phyloP scores from a whole-genome alignment of 2,329 filamentous ascomycete genomes.

The Diaporthe sp. region DNA sequence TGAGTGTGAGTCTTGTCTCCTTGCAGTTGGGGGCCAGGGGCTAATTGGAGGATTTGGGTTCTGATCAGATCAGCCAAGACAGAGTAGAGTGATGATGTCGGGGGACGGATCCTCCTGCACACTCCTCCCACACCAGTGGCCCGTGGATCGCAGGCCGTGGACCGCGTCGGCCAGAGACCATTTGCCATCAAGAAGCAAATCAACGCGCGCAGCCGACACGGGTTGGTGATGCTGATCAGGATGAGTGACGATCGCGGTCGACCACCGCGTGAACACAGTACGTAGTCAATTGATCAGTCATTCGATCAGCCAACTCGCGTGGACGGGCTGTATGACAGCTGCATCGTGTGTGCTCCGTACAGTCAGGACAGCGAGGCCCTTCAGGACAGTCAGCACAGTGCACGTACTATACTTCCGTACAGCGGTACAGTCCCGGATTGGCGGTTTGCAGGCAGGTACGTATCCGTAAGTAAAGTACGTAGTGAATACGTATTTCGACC shows the following conservation, averaged over 20 bases:
- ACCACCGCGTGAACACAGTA: constrained; percentile 11
- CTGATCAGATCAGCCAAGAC: constrained; percentile 25
- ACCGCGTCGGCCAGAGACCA: neutral
- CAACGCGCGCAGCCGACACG: neutral
- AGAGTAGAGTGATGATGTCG: constrained; percentile 12
- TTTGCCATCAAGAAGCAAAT: constrained; percentile 15
- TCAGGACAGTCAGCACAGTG: neutral
- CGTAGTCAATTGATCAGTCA: neutral
- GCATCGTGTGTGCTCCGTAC: constrained; percentile 24
- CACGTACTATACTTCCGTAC: neutral
- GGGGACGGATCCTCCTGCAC: constrained; percentile 9
- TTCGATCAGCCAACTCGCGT: constrained; percentile 14
- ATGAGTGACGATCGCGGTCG: constrained; percentile 20
- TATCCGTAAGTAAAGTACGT: neutral
- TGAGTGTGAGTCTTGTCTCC: constrained; percentile 17
- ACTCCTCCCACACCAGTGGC: neutral
- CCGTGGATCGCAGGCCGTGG: neutral
- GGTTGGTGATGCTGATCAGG: constrained; percentile 17
- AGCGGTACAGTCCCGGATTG: neutral
- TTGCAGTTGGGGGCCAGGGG: neutral
- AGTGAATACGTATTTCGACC: too few species aligned
- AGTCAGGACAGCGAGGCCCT: constrained; percentile 7
- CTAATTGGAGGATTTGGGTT: constrained; percentile 24
- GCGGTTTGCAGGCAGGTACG: neutral
- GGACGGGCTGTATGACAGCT: constrained; percentile 6